Evolutionary conservation across 2,329 filamentous ascomycete species (phyloP), one percentile per base, ranked within the genome.

Genomic region (Botrytis fabae): DNA sequence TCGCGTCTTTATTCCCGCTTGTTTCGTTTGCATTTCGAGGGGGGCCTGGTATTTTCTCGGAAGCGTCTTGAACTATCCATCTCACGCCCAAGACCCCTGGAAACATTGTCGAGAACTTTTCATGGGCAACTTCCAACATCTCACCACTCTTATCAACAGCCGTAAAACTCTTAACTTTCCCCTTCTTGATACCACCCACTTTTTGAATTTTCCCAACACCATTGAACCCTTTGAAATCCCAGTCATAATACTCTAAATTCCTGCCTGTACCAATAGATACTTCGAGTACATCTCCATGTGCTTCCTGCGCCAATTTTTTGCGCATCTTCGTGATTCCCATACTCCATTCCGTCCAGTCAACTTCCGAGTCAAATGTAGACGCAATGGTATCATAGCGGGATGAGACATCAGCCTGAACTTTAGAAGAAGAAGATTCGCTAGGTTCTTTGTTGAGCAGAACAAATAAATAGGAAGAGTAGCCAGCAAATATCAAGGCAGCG

Each of bases 241-340:
- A 91, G 78, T 86, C 82, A 79, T 90, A 90, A 80, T 86, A 88
- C 57, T 84, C 82, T 25, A 91, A 78, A 77, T 91, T 91, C 20
- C 89, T 84, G 5, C 89, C 89, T 4, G 89, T 90, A 28, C 89
- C 89, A 72, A 91, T 85, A 28, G 88, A 89, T 20, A 91, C 84
- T 80, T 91, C 89, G 46, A 91, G 84, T 20, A 91, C 89, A 79
- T 89, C 83, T 2, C 89, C 89, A 0, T 79, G 79, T 9, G 86
- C 88, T 46, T 81, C 80, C 20, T 80, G 78, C 1, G 85, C 86
- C 40, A 91, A 82, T 35, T 82, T 81, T 69, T 82, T 82, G 18
- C 89, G 85, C 69, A 90, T 80, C 28, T 80, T 81, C 9, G 82
- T 85, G 76, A 91, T 85, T 65, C 89, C 88, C 83, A 86, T 86